Evolutionary conservation across 306 rosid species (phyloP).

Genomic region (Fagus crenata): DNA sequence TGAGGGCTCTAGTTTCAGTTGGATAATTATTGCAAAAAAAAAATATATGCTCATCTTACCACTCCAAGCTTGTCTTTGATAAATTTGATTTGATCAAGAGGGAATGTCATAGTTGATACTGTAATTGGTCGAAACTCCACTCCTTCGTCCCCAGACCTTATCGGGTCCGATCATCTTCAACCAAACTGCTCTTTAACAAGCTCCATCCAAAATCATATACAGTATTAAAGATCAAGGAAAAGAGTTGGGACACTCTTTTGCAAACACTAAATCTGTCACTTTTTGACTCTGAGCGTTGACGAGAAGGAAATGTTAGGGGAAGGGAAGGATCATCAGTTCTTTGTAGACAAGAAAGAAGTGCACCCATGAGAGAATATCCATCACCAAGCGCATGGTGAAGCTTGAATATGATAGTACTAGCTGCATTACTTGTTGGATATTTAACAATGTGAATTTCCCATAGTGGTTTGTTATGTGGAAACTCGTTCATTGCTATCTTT

Average conservation of each 20-base stretch:
- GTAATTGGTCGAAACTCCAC: constrained; percentile 19
- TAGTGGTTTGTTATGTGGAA: constrained; percentile 11
- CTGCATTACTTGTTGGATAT: constrained; percentile 26
- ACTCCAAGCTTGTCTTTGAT: constrained; percentile 45
- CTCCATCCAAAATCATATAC: constrained; percentile 45
- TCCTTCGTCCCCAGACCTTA: constrained; percentile 42
- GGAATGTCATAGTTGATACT: constrained; percentile 35
- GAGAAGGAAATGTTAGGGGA: constrained; percentile 55
- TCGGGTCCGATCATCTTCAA: constrained; percentile 53
- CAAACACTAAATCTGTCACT: background rate
- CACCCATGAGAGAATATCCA: constrained; percentile 43
- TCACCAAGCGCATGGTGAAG: constrained; percentile 35
- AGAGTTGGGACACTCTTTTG: constrained; percentile 8
- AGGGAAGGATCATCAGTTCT: constrained; percentile 47
- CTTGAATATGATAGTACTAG: constrained; percentile 16
- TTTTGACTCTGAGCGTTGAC: background rate
- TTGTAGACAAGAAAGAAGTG: constrained; percentile 56
- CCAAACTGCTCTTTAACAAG: constrained; percentile 30
- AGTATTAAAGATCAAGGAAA: constrained; percentile 11
- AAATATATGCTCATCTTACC: constrained; percentile 35
- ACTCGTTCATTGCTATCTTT: background rate
- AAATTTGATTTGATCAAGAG: constrained; percentile 36
- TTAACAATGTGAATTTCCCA: constrained; percentile 30
- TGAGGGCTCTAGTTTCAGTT: too few species aligned
- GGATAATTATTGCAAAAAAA: too few species aligned